These are phyloP conservation scores for Elsinoe arachidis DNA, from an alignment of 2,329 filamentous ascomycete genomes.

Conservation along the genomic window DNA sequence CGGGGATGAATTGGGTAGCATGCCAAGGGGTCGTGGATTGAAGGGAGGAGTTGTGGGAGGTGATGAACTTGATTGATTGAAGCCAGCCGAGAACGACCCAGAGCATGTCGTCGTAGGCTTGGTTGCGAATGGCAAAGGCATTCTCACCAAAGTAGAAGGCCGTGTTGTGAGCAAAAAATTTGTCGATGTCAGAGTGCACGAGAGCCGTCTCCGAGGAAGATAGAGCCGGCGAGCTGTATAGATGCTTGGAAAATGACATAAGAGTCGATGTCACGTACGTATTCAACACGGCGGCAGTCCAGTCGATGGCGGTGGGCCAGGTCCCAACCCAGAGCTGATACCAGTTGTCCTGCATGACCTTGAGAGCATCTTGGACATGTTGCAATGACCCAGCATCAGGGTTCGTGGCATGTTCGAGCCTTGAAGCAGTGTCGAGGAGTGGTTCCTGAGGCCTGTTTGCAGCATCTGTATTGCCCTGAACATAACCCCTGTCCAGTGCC, in stretches of 20 bases:
- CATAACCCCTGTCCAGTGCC: not conserved
- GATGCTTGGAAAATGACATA: conserved; percentile 2
- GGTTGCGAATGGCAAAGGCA: conserved; percentile 59
- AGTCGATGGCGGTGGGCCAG: conserved; percentile 84
- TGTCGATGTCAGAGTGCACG: conserved; percentile 43
- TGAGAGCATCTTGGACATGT: conserved; percentile 46
- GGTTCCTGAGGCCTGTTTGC: not conserved
- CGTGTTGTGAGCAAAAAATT: conserved; percentile 67
- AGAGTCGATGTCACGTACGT: conserved; percentile 57
- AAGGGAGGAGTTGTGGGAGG: conserved; percentile 52
- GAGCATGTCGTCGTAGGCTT: conserved; percentile 89
- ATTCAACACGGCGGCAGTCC: conserved; percentile 78
- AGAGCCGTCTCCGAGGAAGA: not conserved
- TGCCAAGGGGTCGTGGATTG: conserved; percentile 61
- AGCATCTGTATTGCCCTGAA: not conserved
- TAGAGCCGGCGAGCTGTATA: not conserved
- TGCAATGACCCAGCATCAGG: not conserved
- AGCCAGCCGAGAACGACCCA: conserved; percentile 94
- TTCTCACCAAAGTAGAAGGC: conserved; percentile 85
- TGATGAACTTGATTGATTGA: conserved; percentile 68
- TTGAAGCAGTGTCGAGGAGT: not conserved
- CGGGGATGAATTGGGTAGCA: conserved; percentile 63
- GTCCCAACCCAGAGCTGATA: conserved; percentile 69
- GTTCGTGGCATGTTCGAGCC: not conserved
- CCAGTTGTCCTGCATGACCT: conserved; percentile 66